Conservation (phyloP, 176 grass and related monocot genomes). For the Coix lacrymajobi region DNA sequence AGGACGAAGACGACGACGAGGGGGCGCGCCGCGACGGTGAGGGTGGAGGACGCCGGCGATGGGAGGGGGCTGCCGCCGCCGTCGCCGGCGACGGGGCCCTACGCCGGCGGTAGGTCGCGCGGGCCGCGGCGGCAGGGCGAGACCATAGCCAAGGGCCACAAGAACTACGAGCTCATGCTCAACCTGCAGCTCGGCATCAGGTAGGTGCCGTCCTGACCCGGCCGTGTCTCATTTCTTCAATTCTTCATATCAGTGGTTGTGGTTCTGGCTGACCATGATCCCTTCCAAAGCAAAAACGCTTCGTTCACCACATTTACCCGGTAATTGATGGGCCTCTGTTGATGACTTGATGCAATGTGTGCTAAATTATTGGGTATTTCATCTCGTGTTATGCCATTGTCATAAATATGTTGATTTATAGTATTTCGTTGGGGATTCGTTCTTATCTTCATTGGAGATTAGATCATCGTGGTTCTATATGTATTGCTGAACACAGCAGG, state of each 20-base stretch:
- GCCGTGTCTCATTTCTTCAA: neutral
- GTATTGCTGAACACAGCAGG: neutral
- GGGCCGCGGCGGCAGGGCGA: constrained; percentile 66
- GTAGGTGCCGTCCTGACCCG: neutral
- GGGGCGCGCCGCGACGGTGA: constrained; percentile 39
- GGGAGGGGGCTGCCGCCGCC: constrained; percentile 39
- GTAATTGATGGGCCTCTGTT: neutral
- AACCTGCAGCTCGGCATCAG: constrained; percentile 99
- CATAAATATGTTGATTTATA: neutral
- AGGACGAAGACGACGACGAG: neutral
- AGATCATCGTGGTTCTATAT: neutral
- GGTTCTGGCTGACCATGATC: neutral
- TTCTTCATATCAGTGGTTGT: neutral
- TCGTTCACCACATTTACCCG: neutral
- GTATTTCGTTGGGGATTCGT: neutral
- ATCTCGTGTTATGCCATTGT: neutral
- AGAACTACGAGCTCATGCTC: constrained; percentile 99
- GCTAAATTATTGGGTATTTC: neutral
- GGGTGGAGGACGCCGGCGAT: constrained; percentile 56
- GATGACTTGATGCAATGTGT: neutral
- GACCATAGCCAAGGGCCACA: constrained; percentile 91
- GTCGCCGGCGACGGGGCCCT: constrained; percentile 45
- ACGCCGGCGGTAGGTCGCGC: constrained; percentile 36
- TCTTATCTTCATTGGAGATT: neutral
- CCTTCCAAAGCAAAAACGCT: neutral